A percentile compares a stretch with the other conserved stretches of the same genome.
phyloP scores from a whole-genome alignment of 805 yeast species.

The Suhomyces vadensis region DNA sequence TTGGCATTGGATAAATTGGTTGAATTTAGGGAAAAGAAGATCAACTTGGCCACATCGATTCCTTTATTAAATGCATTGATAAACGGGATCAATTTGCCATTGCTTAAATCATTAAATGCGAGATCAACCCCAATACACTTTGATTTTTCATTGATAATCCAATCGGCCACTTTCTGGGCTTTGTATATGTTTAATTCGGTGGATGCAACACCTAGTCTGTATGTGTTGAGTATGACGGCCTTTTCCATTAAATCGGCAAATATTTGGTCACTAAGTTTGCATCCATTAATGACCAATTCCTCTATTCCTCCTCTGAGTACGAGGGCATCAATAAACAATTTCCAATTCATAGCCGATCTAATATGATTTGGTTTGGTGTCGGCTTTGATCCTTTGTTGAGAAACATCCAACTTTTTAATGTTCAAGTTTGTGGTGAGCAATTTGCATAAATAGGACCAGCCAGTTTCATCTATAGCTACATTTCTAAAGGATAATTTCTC shows the following conservation, averaged over 20 bases:
- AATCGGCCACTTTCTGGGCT: slow-evolving; percentile 43
- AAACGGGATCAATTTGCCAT: slow-evolving; percentile 49
- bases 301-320: slow-evolving; percentile 52
- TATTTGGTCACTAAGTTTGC: slow-evolving; percentile 45
- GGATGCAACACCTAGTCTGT: slow-evolving; percentile 55
- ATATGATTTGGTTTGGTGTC: slow-evolving; percentile 40
- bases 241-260: slow-evolving; percentile 42
- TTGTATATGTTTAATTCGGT: slow-evolving; percentile 47
- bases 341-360: slow-evolving; percentile 56
- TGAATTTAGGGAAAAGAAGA: slow-evolving; percentile 54
- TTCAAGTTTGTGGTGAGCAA: slow-evolving; percentile 44
- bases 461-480: slow-evolving; percentile 52
- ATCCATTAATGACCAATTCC: slow-evolving; percentile 59
- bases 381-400: slow-evolving; percentile 53
- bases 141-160: slow-evolving; percentile 46
- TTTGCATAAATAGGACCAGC: slow-evolving; percentile 54
- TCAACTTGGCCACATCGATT: slow-evolving; percentile 31
- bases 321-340: slow-evolving; percentile 45
- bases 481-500: slow-evolving; percentile 57
- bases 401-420: slow-evolving; percentile 53
- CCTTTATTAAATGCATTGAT: slow-evolving; percentile 41
- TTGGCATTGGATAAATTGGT: slow-evolving; percentile 47
- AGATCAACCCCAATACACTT: slow-evolving; percentile 57
- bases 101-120: slow-evolving; percentile 53
- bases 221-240: slow-evolving; percentile 45